These are phyloP conservation scores for Miscanthus lutarioriparius DNA, from an alignment of 176 grass and related monocot species.

Conservation along the genomic window DNA sequence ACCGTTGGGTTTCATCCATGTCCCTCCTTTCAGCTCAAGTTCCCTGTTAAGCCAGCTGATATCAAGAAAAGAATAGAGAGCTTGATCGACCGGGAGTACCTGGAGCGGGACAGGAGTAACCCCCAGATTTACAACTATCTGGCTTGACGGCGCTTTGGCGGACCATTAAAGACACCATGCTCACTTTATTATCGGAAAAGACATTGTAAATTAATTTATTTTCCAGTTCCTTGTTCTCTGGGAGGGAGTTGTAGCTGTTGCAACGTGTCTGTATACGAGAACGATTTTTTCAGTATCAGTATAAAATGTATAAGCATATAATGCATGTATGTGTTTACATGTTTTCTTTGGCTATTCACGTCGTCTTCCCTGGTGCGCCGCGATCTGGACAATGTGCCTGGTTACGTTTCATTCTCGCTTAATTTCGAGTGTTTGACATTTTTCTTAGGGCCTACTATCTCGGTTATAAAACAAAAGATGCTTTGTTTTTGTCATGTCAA, in stretches of 20 bases:
- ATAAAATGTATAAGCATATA: constrained; percentile 28
- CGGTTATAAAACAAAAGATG: background rate
- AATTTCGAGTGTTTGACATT: background rate
- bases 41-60: constrained; percentile 94
- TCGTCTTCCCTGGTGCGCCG: too few species aligned
- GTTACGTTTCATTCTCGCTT: background rate
- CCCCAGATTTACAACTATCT: constrained; percentile 99
- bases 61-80: constrained; percentile 99
- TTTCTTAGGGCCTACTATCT: background rate
- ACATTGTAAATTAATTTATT: constrained; percentile 55
- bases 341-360: background rate
- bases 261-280: constrained; percentile 41
- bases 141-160: constrained; percentile 57
- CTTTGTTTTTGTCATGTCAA: background rate
- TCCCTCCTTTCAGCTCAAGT: constrained; percentile 77
- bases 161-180: background rate
- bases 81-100: constrained; percentile 91
- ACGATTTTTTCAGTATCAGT: constrained; percentile 23
- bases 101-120: constrained; percentile 94
- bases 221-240: constrained; percentile 23
- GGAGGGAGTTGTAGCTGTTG: constrained; percentile 26
- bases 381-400: background rate
- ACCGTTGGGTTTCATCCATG: background rate
- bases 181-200: constrained; percentile 25
- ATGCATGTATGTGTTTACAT: constrained; percentile 9